A percentile compares a stretch with the other conserved stretches of the same genome.
These are phyloP conservation scores for Paraphaeosphaeria sporulosa DNA, from an alignment of 2,329 filamentous ascomycete genomes.

Conservation along the genomic window DNA sequence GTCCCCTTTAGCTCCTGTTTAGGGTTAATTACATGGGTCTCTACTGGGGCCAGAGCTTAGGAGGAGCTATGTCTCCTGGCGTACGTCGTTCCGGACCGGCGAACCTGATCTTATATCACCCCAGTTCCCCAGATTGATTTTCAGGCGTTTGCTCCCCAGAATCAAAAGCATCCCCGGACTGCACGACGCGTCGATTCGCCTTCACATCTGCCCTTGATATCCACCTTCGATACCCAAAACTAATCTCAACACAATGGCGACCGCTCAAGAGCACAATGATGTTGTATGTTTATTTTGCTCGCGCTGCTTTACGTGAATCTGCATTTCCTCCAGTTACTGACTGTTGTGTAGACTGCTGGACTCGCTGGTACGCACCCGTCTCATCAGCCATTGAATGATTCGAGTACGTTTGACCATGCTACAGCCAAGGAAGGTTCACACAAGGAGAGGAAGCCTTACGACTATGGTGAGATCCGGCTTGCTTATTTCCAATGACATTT, in stretches of 20 bases:
- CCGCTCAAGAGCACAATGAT: slow-evolving; percentile 49
- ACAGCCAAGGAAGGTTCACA: slow-evolving; percentile 26
- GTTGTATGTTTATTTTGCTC: slow-evolving; percentile 30
- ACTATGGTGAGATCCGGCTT: slow-evolving; percentile 47
- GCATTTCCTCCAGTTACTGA: neutral
- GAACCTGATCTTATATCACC: slow-evolving; percentile 42
- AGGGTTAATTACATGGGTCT: slow-evolving; percentile 37
- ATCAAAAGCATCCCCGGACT: slow-evolving; percentile 1
- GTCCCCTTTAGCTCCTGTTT: slow-evolving; percentile 38
- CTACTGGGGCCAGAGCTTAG: slow-evolving; percentile 29
- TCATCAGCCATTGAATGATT: slow-evolving; percentile 37
- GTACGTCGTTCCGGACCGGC: slow-evolving; percentile 38
- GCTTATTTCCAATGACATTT: neutral
- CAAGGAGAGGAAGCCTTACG: slow-evolving; percentile 56
- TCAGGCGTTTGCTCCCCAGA: slow-evolving; percentile 32
- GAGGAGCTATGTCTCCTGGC: slow-evolving; percentile 39
- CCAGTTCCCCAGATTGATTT: slow-evolving; percentile 37
- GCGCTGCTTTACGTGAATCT: neutral
- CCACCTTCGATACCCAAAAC: slow-evolving; percentile 9
- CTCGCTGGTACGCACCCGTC: slow-evolving; percentile 13
- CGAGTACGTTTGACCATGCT: slow-evolving; percentile 49
- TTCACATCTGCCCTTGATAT: slow-evolving; percentile 18
- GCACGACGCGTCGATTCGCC: slow-evolving; percentile 10
- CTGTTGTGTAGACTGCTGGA: slow-evolving; percentile 1
- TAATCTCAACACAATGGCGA: slow-evolving; percentile 49